phyloP scores from a whole-genome alignment of 805 yeast species.

The Phaffomyces opuntiae region DNA sequence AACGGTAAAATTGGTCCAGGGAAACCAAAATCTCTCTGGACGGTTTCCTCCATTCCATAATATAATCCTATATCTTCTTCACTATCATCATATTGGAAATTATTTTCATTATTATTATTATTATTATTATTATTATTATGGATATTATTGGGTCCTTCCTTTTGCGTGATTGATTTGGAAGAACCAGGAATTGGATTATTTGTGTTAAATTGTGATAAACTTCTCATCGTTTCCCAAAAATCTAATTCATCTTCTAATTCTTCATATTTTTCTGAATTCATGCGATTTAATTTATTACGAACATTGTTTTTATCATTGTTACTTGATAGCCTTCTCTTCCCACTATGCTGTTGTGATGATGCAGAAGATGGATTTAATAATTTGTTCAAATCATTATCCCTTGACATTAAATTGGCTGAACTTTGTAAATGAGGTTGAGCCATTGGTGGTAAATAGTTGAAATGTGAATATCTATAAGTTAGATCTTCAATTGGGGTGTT shows the following conservation, averaged over 20 bases:
- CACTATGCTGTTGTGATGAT: constrained; percentile 1
- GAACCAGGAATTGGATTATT: constrained; percentile 13
- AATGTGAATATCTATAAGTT: constrained; percentile 57
- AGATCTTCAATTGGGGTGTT: constrained; percentile 22
- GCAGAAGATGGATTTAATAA: constrained; percentile 32
- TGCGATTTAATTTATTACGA: too few species aligned
- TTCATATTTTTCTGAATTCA: constrained; percentile 22
- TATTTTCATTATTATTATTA: background rate
- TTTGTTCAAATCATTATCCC: constrained; percentile 38
- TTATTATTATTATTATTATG: too few species aligned
- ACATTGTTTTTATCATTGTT: constrained; percentile 1
- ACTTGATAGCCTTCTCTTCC: constrained; percentile 15
- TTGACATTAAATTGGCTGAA: constrained; percentile 33
- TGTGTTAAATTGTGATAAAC: constrained; percentile 38
- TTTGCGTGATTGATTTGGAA: constrained; percentile 3
- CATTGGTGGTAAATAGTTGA: constrained; percentile 68
- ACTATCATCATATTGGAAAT: background rate
- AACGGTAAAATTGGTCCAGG: constrained; percentile 7
- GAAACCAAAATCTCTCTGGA: constrained; percentile 1
- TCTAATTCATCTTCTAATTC: constrained; percentile 58
- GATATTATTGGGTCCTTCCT: constrained; percentile 2
- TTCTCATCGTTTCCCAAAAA: constrained; percentile 65
- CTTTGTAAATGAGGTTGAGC: constrained; percentile 66
- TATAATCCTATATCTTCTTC: background rate
- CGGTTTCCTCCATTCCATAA: constrained; percentile 8